Conservation (phyloP, 495 filamentous ascomycete species). For the Elasticomyces elasticus region DNA sequence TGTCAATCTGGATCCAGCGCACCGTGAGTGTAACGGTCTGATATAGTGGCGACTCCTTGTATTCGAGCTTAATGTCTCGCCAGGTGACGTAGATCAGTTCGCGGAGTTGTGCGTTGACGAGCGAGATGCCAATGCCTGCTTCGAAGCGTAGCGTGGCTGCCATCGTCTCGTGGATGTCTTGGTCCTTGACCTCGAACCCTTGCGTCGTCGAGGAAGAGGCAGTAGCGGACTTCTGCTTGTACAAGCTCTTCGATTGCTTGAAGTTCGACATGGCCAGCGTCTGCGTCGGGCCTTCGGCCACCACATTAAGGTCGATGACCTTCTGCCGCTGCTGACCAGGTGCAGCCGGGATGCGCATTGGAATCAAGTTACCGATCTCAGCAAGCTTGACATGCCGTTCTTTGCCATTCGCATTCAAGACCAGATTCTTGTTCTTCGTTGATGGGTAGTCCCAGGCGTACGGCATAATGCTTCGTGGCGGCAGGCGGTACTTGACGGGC, state of each 20-base stretch:
- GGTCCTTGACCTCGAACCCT: slow-evolving; percentile 87
- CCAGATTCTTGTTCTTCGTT: slow-evolving; percentile 86
- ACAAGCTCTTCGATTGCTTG: slow-evolving; percentile 85
- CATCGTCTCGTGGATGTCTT: slow-evolving; percentile 78
- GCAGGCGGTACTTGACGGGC: slow-evolving; percentile 85
- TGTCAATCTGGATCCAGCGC: slow-evolving; percentile 99
- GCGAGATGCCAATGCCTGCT: slow-evolving; percentile 83
- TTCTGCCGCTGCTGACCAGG: slow-evolving; percentile 51
- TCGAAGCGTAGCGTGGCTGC: slow-evolving; percentile 67
- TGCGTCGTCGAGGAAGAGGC: slow-evolving; percentile 49
- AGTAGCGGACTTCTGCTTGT: slow-evolving; percentile 62
- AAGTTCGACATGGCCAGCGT: slow-evolving; percentile 91
- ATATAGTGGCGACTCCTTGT: slow-evolving; percentile 80
- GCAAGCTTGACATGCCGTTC: slow-evolving; percentile 85
- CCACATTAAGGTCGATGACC: slow-evolving; percentile 92
- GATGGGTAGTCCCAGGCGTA: slow-evolving; percentile 99
- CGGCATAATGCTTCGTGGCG: slow-evolving; percentile 93
- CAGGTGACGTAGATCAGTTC: slow-evolving; percentile 92
- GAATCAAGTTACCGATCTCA: slow-evolving; percentile 89
- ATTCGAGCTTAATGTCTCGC: slow-evolving; percentile 83
- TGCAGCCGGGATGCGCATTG: slow-evolving; percentile 65
- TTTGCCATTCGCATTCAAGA: slow-evolving; percentile 67
- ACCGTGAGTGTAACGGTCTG: slow-evolving; percentile 81
- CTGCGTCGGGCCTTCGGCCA: slow-evolving; percentile 88
- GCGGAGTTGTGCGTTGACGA: slow-evolving; percentile 84